These are phyloP conservation scores for Syzygium aqueum DNA, from an alignment of 345 rosid species.

Conservation along the genomic window DNA sequence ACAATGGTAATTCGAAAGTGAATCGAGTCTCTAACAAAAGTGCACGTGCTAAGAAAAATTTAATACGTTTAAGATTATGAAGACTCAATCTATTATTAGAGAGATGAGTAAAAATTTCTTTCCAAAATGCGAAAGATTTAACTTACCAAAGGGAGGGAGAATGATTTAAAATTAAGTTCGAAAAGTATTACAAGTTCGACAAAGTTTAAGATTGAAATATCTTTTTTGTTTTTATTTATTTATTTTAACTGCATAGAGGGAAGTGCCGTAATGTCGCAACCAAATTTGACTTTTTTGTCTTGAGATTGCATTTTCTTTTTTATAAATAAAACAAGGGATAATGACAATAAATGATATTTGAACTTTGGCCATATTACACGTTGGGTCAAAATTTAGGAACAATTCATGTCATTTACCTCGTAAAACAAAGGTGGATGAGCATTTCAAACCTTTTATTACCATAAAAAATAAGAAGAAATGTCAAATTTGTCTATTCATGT, in stretches of 20 bases:
- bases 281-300: background rate
- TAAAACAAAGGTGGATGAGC: background rate
- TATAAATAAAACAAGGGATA: background rate
- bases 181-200: rapidly evolving
- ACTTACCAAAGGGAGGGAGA: background rate
- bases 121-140: rapidly evolving
- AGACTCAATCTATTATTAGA: background rate
- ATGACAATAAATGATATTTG: no score
- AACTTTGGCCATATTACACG: no score
- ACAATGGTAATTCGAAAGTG: background rate
- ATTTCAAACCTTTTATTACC: background rate
- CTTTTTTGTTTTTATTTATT: background rate
- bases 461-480: background rate
- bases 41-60: background rate
- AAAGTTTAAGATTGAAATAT: background rate
- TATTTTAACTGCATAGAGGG: background rate
- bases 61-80: background rate
- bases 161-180: background rate
- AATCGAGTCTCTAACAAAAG: background rate
- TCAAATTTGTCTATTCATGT: background rate
- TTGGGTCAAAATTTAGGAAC: no score
- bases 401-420: no score
- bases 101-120: background rate
- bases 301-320: background rate
- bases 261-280: background rate